Conservation (phyloP, 164 flowering plant genomes). For the Annona cherimola region DNA sequence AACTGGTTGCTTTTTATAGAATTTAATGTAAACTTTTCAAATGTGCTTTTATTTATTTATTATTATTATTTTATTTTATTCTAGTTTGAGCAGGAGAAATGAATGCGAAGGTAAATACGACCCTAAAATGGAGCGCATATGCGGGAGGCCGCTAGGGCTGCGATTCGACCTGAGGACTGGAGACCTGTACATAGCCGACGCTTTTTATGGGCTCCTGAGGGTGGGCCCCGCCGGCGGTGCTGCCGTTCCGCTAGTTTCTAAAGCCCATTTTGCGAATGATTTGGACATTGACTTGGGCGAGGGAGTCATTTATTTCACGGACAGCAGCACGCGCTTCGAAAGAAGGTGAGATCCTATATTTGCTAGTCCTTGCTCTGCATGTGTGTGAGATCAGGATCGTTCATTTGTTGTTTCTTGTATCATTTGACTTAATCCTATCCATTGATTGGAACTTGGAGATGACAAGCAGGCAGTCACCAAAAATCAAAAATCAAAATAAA, state of each 20-base stretch:
- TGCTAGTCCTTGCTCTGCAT: background rate
- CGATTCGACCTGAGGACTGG: slow-evolving; percentile 27
- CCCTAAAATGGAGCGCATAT: slow-evolving; percentile 6
- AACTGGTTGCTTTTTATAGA: no score
- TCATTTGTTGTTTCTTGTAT: background rate
- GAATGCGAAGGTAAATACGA: background rate
- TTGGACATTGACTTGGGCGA: slow-evolving; percentile 31
- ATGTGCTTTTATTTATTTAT: background rate
- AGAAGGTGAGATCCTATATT: slow-evolving; percentile 27
- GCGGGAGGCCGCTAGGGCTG: slow-evolving; percentile 37
- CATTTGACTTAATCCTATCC: background rate
- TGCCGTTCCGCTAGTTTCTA: background rate
- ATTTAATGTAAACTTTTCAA: no score
- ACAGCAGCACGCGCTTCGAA: slow-evolving; percentile 32
- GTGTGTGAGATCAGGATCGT: background rate
- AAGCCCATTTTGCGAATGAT: slow-evolving; percentile 23
- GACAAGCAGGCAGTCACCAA: background rate
- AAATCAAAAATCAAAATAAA: no score
- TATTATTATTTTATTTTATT: no score
- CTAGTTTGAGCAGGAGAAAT: background rate
- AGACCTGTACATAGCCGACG: slow-evolving; percentile 36
- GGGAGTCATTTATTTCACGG: slow-evolving; percentile 42
- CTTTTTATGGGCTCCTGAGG: slow-evolving; percentile 29
- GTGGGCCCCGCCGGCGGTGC: slow-evolving; percentile 21
- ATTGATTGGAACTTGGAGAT: background rate